Evolutionary conservation across 345 rosid genomes (phyloP), one percentile per base, ranked within the genome.

Genomic region (Durio zibethinus): DNA sequence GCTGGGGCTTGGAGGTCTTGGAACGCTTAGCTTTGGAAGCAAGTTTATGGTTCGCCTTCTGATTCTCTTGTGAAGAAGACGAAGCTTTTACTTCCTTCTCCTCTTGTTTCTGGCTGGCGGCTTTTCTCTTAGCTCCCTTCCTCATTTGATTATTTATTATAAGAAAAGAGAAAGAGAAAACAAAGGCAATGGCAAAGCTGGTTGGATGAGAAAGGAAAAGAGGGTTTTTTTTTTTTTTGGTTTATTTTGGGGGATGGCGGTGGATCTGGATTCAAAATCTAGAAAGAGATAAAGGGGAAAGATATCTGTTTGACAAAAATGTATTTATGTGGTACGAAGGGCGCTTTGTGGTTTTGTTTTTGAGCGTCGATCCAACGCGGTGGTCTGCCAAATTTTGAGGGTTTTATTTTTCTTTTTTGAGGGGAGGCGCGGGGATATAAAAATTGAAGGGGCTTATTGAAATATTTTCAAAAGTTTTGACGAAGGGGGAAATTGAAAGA

Each of bases 11-110:
- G 38, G 88, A 74, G n/a, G 77, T 84, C 87, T 85, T 87, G 21
- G 81, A 78, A 20, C 87, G 85, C 83, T 91, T 92, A 81, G 93
- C 89, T 67, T 78, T 80, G n/a, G 89, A 33, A 52, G 81, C 75
- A 27, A 80, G 83, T 48, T 89, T 81, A 79, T 72, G 71, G 74
- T 54, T 82, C 35, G 63, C 72, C 57, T 52, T 78, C 31, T 60
- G 50, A 33, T 47, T 68, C 18, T 81, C 76, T 72, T 59, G 76
- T 48, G 76, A 73, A 36, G 78, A 72, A 52, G 80, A 64, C 20
- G 75, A 47, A 40, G 77, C 76, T 82, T 83, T 83, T 43, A 78
- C 85, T 11, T 65, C 73, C 15, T 7, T 21, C 20, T 40, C 70
- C 48, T 47, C 80, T 75, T 65, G 72, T 50, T 77, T 83, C 27